phyloP scores from a whole-genome alignment of 805 yeast species.

The Lipomyces orientalis region DNA sequence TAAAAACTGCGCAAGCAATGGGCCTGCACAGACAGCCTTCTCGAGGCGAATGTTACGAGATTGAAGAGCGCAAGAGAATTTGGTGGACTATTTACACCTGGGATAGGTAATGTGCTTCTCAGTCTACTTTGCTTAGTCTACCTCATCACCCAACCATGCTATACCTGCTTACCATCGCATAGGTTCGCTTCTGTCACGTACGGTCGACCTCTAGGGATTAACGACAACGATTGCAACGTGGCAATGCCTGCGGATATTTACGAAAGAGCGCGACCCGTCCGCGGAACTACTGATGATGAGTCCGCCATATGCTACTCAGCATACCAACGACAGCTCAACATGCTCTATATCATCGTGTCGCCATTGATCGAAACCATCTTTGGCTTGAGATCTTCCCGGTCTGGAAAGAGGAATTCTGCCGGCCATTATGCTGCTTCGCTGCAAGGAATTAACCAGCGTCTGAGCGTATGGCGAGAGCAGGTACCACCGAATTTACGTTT shows the following conservation, averaged over 20 bases:
- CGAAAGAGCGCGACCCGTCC: not conserved
- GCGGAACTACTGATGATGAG: not conserved
- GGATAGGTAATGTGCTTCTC: constrained; percentile 6
- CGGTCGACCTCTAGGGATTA: constrained; percentile 25
- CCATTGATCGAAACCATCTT: not conserved
- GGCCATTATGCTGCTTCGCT: not conserved
- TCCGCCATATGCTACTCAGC: not conserved
- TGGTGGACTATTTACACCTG: constrained; percentile 3
- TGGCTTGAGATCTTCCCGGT: not conserved
- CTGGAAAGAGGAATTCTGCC: not conserved
- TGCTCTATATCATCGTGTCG: not conserved
- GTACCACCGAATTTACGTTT: not conserved
- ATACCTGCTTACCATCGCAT: not conserved
- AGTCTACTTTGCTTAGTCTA: not conserved
- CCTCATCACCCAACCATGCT: not conserved
- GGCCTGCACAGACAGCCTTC: constrained; percentile 23
- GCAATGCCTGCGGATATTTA: constrained; percentile 12
- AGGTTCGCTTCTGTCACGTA: constrained; percentile 19
- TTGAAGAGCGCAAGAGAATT: not conserved
- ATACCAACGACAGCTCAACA: constrained; percentile 2
- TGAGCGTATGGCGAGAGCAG: not conserved
- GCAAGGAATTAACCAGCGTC: not conserved
- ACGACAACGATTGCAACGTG: constrained; percentile 23
- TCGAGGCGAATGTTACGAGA: not conserved
- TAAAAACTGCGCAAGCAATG: constrained; percentile 22